Evolutionary conservation across 345 rosid genomes (phyloP), one percentile per base, ranked within the genome.

Genomic region (Cardiospermum halicacabum): DNA sequence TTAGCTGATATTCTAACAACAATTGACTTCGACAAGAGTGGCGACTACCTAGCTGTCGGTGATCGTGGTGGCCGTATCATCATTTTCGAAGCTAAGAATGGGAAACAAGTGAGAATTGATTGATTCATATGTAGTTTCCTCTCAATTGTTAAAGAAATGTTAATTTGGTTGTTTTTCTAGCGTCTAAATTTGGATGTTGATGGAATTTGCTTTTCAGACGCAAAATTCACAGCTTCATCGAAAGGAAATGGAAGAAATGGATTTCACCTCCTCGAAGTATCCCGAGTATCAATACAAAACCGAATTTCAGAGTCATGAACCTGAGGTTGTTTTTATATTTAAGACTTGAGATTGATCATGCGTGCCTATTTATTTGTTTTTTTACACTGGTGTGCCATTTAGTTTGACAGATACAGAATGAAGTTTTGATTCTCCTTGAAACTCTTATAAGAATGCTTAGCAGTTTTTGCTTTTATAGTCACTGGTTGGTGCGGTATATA

Each of bases 301-400:
- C 1, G 92, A 86, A 64, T 86, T 86, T 77, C 88, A 80, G 78
- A 83, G 89, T 64, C 88, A 86, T 56, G 88, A 86, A 76, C 89
- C 92, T 18, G 87, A 82, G 92, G 92, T 85, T 45, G 31, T 56
- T 21, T 25, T 66, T 55, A 21, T 47, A 7, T 50, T 11, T 67
- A 43, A 18, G 22, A 11, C 22, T 34, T 58, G 43, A 34, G 10
- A 24, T 18, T 39, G 43, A 39, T 9, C 43, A 9, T 51, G 11
- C 9, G 0, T n/a, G n/a, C n/a, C n/a, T n/a, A n/a, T n/a, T n/a
- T n/a, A n/a, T n/a, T n/a, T n/a, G n/a, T n/a, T n/a, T n/a, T n/a
- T n/a, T n/a, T n/a, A n/a, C n/a, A n/a, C n/a, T n/a, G n/a, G n/a
- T n/a, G n/a, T n/a, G n/a, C n/a, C n/a, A n/a, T n/a, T n/a, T n/a